These are phyloP conservation scores for Debaryomyces fabryi DNA, from an alignment of 1,139 yeast species.

Conservation along the genomic window DNA sequence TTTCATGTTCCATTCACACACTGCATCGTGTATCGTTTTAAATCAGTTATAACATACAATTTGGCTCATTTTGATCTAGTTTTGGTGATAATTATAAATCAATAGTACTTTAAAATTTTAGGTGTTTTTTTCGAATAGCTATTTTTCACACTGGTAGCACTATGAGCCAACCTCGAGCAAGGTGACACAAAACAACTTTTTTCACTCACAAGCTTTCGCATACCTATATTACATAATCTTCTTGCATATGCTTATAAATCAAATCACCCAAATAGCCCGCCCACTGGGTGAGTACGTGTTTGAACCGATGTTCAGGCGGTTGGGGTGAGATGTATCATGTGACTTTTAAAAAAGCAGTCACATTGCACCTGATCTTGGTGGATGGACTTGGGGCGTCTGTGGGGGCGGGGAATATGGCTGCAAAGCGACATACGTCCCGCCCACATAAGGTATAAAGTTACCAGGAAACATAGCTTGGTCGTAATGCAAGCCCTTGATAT, in stretches of 20 bases:
- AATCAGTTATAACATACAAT: slow-evolving; percentile 26
- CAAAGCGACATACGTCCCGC: neutral
- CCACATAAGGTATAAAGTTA: neutral
- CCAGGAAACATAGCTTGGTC: neutral
- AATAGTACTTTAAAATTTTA: slow-evolving; percentile 20
- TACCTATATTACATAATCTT: neutral
- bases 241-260: neutral
- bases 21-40: neutral
- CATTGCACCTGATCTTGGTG: neutral
- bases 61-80: slow-evolving; percentile 38
- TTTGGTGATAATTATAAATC: slow-evolving; percentile 24
- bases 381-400: neutral
- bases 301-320: neutral
- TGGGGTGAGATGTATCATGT: neutral
- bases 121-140: slow-evolving; percentile 17
- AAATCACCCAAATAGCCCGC: neutral
- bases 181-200: slow-evolving; percentile 5
- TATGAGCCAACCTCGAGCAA: slow-evolving; percentile 11
- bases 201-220: neutral
- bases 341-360: neutral
- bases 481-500: neutral
- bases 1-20: neutral
- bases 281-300: neutral
- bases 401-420: neutral
- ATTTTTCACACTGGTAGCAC: slow-evolving; percentile 11